Evolutionary conservation across 2,329 filamentous ascomycete species (phyloP).

Genomic region (Penicillium sp.): DNA sequence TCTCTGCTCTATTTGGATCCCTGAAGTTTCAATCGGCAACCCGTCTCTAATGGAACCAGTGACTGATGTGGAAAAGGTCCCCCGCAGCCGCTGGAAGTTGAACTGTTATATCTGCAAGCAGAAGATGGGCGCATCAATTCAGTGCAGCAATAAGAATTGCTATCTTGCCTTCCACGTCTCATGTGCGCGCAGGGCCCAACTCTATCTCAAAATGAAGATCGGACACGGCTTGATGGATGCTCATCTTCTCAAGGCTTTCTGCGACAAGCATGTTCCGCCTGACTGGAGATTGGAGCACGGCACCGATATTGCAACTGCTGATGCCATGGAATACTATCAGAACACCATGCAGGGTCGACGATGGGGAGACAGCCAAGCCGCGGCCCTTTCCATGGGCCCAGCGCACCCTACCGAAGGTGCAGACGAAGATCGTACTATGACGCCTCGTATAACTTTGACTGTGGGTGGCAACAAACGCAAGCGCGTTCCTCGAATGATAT

Average conservation of each 20-base stretch:
- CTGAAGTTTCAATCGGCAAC: constrained; percentile 92
- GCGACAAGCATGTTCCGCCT: constrained; percentile 87
- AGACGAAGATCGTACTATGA: constrained; percentile 38
- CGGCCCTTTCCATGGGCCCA: constrained; percentile 78
- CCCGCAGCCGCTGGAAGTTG: constrained; percentile 89
- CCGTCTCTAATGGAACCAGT: constrained; percentile 98
- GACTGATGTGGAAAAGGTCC: constrained; percentile 96
- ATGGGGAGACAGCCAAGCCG: constrained; percentile 88
- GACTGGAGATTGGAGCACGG: constrained; percentile 88
- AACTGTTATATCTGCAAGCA: constrained; percentile 96
- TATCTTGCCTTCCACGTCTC: constrained; percentile 98
- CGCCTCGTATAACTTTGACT: constrained; percentile 56
- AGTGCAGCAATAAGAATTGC: constrained; percentile 96
- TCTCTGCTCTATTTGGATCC: constrained; percentile 97
- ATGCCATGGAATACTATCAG: constrained; percentile 87
- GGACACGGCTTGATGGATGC: constrained; percentile 79
- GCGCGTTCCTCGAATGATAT: constrained; percentile 67
- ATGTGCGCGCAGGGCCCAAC: constrained; percentile 81
- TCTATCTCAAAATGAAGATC: constrained; percentile 97
- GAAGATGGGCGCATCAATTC: constrained; percentile 96
- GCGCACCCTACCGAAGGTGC: constrained; percentile 57
- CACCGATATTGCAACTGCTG: constrained; percentile 75
- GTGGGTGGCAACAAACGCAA: constrained; percentile 62
- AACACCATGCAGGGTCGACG: constrained; percentile 83
- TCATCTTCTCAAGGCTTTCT: constrained; percentile 88